Evolutionary conservation across 164 flowering plant genomes (phyloP).

Genomic region (Vitis riparia): DNA sequence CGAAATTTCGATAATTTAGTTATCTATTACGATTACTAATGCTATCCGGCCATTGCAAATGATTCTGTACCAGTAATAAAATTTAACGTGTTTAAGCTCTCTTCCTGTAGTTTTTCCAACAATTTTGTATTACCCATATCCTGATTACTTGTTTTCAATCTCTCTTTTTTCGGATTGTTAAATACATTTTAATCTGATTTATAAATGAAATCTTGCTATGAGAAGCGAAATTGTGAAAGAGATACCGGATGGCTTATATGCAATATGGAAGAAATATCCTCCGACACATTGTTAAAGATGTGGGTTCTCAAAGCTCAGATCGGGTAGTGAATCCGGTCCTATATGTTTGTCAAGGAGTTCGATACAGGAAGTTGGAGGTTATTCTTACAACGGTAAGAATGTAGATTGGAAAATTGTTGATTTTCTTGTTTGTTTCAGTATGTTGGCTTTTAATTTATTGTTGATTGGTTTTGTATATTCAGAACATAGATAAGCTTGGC

Average conservation of each 20-base stretch:
- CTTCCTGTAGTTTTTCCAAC: too few relatives aligned
- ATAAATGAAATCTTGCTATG: too few relatives aligned
- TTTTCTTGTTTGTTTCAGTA: neutral
- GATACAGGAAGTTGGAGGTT: conserved; percentile 81
- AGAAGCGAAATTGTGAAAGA: neutral
- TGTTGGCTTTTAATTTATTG: neutral
- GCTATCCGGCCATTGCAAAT: too few relatives aligned
- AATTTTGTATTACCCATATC: too few relatives aligned
- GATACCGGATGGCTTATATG: conserved; percentile 42
- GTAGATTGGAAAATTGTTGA: neutral
- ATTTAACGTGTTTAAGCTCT: too few relatives aligned
- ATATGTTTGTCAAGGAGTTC: conserved; percentile 66
- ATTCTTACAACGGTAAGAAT: conserved; percentile 82
- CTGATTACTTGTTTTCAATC: too few relatives aligned
- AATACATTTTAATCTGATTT: too few relatives aligned
- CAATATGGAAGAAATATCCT: conserved; percentile 52
- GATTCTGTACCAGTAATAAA: too few relatives aligned
- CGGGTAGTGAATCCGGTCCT: conserved; percentile 51
- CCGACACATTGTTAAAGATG: conserved; percentile 38
- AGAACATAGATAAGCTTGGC: conserved; percentile 88
- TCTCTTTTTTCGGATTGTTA: too few relatives aligned
- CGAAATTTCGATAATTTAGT: too few relatives aligned
- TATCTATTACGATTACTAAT: too few relatives aligned
- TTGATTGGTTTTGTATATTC: conserved; percentile 2
- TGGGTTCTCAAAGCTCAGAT: conserved; percentile 23